Evolutionary conservation across 352 stramenopile genomes (phyloP), one percentile per base, ranked within the genome.

Genomic region (Globisporangium irregulare): DNA sequence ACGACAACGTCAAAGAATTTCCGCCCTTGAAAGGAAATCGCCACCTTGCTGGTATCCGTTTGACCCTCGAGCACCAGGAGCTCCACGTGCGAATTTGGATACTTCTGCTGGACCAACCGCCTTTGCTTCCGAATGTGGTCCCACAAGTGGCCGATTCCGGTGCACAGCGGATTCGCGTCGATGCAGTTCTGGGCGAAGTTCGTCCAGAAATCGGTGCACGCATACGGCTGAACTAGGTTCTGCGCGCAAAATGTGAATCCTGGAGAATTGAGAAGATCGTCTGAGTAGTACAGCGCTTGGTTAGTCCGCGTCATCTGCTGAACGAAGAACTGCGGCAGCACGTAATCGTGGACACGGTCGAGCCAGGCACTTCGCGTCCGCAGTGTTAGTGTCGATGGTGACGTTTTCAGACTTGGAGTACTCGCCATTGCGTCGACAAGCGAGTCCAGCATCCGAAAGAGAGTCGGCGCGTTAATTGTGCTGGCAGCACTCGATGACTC

Each of bases 171-270:
- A 48, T 73, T 10, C 4, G 57, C 29, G 5, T 69, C 53, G 56
- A 46, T 9, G 18, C 41, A 64, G 24, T 29, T 34, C 1, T 12
- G 61, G 9, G 38, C 84, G 18, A 95, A 92, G 73, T 93, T 92
- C 56, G 57, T 95, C 46, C 72, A 91, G 20, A 84, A 84, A 5
- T 90, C 83, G 18, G 70, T 91, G 70, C 62, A 67, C 5, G 62
- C 62, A 67, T 54, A 67, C 9, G 62, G 34, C 6, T 38, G 51
- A 55, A 62, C 9, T 25, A 15, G 34, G 53, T n/a, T 64, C 41
- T 54, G 36, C 24, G 38, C 46, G 59, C 25, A 64, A 38, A 64
- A 27, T 25, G 43, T 34, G 59, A 64, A 64, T 12, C 3, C 41
- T 56, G 59, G 41, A 34, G 41, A 64, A 15, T 36, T 25, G 10